Conservation (phyloP, 192 early-diverging fungal species). For the Podila horticola region DNA sequence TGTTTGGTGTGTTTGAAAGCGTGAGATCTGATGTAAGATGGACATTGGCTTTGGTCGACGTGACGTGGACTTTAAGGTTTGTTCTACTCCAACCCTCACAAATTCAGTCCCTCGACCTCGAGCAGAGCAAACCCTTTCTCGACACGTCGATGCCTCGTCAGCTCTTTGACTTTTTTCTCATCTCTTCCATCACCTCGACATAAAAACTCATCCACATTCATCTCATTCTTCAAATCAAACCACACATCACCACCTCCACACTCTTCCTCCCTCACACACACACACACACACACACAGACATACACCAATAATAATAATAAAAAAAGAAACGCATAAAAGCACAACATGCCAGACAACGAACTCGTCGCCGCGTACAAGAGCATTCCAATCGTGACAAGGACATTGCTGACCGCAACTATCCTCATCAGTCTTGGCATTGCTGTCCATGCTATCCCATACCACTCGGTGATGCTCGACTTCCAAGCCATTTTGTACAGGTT, state of each 20-base stretch:
- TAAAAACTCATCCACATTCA: no score
- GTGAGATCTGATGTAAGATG: background rate
- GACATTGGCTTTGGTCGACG: no score
- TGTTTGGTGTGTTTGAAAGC: background rate
- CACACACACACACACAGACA: background rate
- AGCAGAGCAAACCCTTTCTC: no score
- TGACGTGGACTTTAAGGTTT: no score
- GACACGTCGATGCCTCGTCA: no score
- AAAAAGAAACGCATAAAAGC: background rate
- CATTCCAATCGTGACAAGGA: constrained; percentile 70
- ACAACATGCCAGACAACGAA: constrained; percentile 58
- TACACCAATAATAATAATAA: background rate
- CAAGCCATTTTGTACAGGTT: constrained; percentile 60
- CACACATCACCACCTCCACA: background rate
- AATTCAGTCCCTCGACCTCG: no score
- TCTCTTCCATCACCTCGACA: no score
- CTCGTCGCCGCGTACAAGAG: constrained; percentile 58
- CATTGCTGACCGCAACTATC: constrained; percentile 61
- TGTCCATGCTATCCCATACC: constrained; percentile 49
- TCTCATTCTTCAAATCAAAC: no score
- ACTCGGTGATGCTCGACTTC: constrained; percentile 65
- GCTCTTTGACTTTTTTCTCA: no score
- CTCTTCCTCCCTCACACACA: background rate
- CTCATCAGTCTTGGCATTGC: constrained; percentile 55
- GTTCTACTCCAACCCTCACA: no score